Evolutionary conservation across 2,329 filamentous ascomycete genomes (phyloP), one percentile per base, ranked within the genome.

Genomic region (Aspergillus jensenii): DNA sequence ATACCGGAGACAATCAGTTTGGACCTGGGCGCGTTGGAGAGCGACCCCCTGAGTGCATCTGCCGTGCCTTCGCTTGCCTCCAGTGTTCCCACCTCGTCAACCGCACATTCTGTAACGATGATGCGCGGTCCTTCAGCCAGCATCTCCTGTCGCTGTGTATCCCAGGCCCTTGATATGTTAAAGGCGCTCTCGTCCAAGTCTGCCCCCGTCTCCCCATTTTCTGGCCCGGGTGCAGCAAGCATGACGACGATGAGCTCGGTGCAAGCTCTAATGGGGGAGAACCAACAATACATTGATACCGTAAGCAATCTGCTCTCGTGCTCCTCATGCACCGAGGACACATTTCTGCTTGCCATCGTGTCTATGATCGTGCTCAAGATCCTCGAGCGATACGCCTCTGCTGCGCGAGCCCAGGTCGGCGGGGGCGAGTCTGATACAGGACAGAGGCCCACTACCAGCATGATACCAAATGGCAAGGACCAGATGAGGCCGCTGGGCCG

Each of bases 311-410:
- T 75, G 59, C 65, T 77, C 21, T 53, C 67, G 44, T 76, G 73
- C 52, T 50, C 63, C 5, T 39, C 46, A 15, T 77, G 74, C 61
- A 65, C 66, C 4, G 52, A 71, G 6, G 71, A 74, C 54, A 65
- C 63, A 14, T 74, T 72, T 55, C 59, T 75, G 14, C 64, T 75
- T 17, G 59, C 65, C 9, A 58, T 76, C 12, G 56, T 75, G 25
- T 67, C 72, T 4, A 58, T 76, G 21, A 67, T 74, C 40, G 60
- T 73, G 7, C 69, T 75, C 62, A 75, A 75, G 61, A 63, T 74
- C 3, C 55, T 77, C 25, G 68, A 60, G 21, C 67, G 68, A 58
- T 77, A 76, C 57, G 62, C 66, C 0, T 55, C 65, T 4, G 71
- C 63, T 6, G 70, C 66, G 45, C 52, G 50, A 45, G 37, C 25